These are phyloP conservation scores for Peniophora sp. DNA, from an alignment of 1,284 basidiomycete species.

Conservation along the genomic window DNA sequence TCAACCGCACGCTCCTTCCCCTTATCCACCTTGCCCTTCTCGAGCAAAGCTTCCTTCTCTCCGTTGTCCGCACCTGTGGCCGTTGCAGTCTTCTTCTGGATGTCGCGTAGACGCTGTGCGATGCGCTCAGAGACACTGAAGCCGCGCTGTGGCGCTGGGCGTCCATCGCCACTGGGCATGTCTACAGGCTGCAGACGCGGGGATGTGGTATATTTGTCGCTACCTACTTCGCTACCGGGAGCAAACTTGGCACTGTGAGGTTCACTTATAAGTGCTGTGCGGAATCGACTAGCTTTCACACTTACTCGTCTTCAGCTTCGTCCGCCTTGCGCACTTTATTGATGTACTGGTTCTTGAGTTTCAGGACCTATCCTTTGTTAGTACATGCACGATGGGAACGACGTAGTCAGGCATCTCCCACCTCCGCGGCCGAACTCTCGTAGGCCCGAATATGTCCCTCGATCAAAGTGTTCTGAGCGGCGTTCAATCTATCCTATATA, in stretches of 20 bases:
- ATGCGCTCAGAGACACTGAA: slow-evolving; percentile 74
- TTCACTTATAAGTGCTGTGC: neutral
- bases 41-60: slow-evolving; percentile 27
- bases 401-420: slow-evolving; percentile 19
- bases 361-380: slow-evolving; percentile 34
- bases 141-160: slow-evolving; percentile 48
- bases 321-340: slow-evolving; percentile 75
- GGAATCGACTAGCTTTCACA: slow-evolving; percentile 9
- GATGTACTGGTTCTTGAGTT: slow-evolving; percentile 73
- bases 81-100: slow-evolving; percentile 50
- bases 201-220: slow-evolving; percentile 70
- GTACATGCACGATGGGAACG: neutral
- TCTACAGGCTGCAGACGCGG: slow-evolving; percentile 59
- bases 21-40: slow-evolving; percentile 54
- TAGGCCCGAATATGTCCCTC: slow-evolving; percentile 68
- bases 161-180: slow-evolving; percentile 18
- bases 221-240: slow-evolving; percentile 45
- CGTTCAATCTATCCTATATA: slow-evolving; percentile 47
- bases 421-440: slow-evolving; percentile 56
- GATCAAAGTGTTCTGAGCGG: slow-evolving; percentile 50
- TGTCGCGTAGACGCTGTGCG: slow-evolving; percentile 63
- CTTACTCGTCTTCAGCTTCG: slow-evolving; percentile 87
- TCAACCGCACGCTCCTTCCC: slow-evolving; percentile 67
- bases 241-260: slow-evolving; percentile 67
- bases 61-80: slow-evolving; percentile 28